Evolutionary conservation across 257 asterid species (phyloP), one percentile per base, ranked within the genome.

Genomic region (Salvia rosmarinus): DNA sequence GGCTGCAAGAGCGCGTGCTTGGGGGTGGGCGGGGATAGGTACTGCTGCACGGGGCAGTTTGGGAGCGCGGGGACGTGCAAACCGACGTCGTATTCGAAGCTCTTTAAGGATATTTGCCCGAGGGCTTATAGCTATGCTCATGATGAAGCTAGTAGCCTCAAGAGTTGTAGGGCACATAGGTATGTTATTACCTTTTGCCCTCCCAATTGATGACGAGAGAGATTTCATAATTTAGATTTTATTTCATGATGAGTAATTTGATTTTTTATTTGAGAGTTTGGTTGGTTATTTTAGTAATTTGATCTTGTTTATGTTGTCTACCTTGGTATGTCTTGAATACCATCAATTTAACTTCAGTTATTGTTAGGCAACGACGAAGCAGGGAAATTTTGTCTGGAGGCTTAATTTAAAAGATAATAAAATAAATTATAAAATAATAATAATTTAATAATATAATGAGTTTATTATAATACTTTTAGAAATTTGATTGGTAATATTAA

Each of bases 1-100:
- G 97, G 81, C 35, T 90, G 96, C 64, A 81, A 80, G 84, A 90
- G 94, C 61, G 92, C 85, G 6, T 90, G 94, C 50, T 23, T 90
- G 78, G 96, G 89, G 0, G 76, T 81, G 0, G 78, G 71, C 62
- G 77, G 60, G 0, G 90, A 85, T 30, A 67, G 44, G 34, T 74
- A 77, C 39, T 90, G 97, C 47, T 88, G 97, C 57, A 90, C 75
- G 0, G 89, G 92, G 10, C 78, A 70, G 37, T 90, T 66, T 50
- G 86, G 76, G 5, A 79, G 65, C 30, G 65, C 78, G 5, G 44
- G 20, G 1, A 69, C 65, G 3, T 88, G 97, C 64, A 78, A 76
- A 54, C 89, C 94, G 3, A 83, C 88, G 1, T 68, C 78, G 1
- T 83, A 80, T 50, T 80, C 85, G 0, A 66, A 72, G 19, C 28